Conservation (phyloP, 23 red algal genomes). For the Gracilariopsis chorda region DNA sequence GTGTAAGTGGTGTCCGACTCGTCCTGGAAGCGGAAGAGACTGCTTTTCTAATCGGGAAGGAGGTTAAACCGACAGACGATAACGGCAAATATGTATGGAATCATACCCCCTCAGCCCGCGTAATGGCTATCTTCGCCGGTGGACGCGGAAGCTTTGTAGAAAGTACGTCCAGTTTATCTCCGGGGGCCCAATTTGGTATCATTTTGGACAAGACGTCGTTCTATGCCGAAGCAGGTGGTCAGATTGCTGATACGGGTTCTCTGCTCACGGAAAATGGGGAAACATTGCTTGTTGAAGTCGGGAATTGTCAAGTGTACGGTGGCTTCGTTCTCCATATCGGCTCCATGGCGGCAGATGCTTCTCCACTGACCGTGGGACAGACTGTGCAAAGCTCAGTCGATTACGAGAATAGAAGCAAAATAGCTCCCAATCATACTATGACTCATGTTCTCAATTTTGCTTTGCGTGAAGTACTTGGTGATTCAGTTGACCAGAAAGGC, state of each 20-base stretch:
- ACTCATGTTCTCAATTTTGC: conserved; percentile 98
- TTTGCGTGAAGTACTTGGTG: conserved; percentile 84
- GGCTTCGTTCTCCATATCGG: conserved; percentile 94
- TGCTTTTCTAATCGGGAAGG: conserved; percentile 15
- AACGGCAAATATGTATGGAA: conserved; percentile 81
- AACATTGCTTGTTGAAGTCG: conserved; percentile 66
- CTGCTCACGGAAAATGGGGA: conserved; percentile 17
- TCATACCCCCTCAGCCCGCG: conserved; percentile 22
- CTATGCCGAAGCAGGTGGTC: conserved; percentile 95
- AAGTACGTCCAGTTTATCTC: background rate
- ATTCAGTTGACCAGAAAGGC: conserved; percentile 83
- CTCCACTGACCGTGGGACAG: conserved; percentile 59
- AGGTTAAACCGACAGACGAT: conserved; percentile 71
- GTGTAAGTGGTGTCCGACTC: conserved; percentile 48
- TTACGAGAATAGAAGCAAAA: conserved; percentile 74
- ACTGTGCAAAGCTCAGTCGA: conserved; percentile 68
- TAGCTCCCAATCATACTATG: conserved; percentile 98
- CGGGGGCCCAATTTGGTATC: conserved; percentile 55
- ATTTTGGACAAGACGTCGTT: conserved; percentile 86
- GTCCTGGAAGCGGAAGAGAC: conserved; percentile 91
- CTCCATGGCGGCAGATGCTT: conserved; percentile 12
- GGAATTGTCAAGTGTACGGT: conserved; percentile 74
- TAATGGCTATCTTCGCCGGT: conserved; percentile 84
- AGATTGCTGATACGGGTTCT: conserved; percentile 91
- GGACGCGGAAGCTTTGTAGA: conserved; percentile 49